phyloP scores from a whole-genome alignment of 2,329 filamentous ascomycete genomes.

The Phyllosticta citriasiana region DNA sequence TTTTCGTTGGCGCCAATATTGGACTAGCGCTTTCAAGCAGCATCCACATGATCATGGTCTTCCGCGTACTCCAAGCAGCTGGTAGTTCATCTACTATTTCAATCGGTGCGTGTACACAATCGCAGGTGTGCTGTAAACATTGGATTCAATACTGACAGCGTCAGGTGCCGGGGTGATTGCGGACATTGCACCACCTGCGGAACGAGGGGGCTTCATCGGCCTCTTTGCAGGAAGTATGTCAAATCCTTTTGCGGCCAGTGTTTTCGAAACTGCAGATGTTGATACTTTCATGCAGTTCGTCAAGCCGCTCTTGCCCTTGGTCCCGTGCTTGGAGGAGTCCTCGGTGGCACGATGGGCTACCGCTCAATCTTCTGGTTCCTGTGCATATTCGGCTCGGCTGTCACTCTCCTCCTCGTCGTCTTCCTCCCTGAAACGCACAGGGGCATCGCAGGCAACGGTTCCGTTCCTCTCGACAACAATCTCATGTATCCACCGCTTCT shows the following conservation, averaged over 20 bases:
- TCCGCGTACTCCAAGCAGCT: slow-evolving; percentile 25
- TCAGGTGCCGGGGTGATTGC: not conserved
- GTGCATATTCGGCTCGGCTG: slow-evolving; percentile 34
- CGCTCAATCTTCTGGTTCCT: slow-evolving; percentile 46
- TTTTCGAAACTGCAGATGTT: not conserved
- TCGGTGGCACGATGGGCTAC: slow-evolving; percentile 42
- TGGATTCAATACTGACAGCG: not conserved
- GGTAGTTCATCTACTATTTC: slow-evolving; percentile 36
- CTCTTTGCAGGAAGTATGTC: slow-evolving; percentile 1
- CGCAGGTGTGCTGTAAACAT: not conserved
- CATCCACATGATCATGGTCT: slow-evolving; percentile 5
- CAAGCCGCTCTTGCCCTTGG: slow-evolving; percentile 28
- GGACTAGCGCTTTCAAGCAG: slow-evolving; percentile 1
- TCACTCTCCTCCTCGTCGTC: slow-evolving; percentile 23
- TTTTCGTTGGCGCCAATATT: slow-evolving; percentile 5
- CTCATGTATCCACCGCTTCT: not conserved
- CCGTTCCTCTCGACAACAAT: not conserved
- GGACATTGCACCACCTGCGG: slow-evolving; percentile 4
- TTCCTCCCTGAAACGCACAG: slow-evolving; percentile 31
- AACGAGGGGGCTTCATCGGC: slow-evolving; percentile 5
- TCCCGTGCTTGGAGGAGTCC: slow-evolving; percentile 41
- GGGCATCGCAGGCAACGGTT: slow-evolving; percentile 15
- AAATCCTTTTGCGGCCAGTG: not conserved
- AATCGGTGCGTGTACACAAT: slow-evolving; percentile 28
- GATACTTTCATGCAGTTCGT: not conserved